phyloP scores from a whole-genome alignment of 2,329 filamentous ascomycete genomes.

The Stachybotrys chartarum region DNA sequence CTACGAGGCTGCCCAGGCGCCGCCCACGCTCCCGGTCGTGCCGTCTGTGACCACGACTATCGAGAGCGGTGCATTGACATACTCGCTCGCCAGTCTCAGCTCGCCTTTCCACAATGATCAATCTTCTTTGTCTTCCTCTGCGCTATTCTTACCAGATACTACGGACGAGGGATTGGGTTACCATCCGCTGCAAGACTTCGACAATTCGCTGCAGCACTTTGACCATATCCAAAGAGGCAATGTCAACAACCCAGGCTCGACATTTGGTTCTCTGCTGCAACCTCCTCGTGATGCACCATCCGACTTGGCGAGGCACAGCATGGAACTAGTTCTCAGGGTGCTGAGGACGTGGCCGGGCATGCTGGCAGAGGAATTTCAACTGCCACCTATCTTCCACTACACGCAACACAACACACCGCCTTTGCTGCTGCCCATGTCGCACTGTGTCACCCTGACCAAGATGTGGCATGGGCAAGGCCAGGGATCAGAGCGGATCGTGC shows the following conservation, averaged over 20 bases:
- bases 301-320: background rate
- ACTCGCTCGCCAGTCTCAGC: background rate
- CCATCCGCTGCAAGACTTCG: background rate
- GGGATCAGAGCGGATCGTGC: background rate
- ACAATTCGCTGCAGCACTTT: background rate
- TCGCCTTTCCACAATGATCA: too few species aligned
- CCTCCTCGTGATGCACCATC: background rate
- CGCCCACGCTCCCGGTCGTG: background rate
- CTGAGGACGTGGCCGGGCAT: background rate
- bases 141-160: background rate
- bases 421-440: background rate
- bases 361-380: background rate
- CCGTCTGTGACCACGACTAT: background rate
- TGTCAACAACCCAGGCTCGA: background rate
- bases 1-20: background rate
- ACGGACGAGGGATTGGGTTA: background rate
- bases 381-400: background rate
- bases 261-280: background rate
- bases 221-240: background rate
- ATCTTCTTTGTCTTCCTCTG: too few species aligned
- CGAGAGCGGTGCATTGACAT: background rate
- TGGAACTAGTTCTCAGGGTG: background rate
- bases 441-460: slow-evolving; percentile 1
- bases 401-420: background rate
- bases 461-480: background rate